phyloP scores from a whole-genome alignment of 305 asterid genomes.

The Solanum chacoense region DNA sequence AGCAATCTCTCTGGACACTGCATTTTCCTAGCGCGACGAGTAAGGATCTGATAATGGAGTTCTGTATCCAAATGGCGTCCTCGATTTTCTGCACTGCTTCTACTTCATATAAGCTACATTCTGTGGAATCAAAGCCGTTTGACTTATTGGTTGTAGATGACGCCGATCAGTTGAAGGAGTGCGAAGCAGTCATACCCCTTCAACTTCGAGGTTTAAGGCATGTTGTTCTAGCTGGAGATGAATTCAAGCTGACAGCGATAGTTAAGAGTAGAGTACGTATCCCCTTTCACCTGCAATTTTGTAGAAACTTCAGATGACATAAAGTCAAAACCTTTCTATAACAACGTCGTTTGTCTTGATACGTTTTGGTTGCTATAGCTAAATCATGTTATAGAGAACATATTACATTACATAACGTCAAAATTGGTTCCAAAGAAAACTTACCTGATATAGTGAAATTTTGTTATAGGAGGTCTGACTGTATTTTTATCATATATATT shows the following conservation, averaged over 20 bases:
- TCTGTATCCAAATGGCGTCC: slow-evolving; percentile 39
- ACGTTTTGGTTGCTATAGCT: neutral
- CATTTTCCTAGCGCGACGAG: slow-evolving; percentile 18
- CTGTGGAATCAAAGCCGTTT: slow-evolving; percentile 22
- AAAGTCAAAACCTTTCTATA: neutral
- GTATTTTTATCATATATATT: neutral
- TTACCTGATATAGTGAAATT: neutral
- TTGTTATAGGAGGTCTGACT: neutral
- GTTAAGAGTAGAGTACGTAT: slow-evolving; percentile 45
- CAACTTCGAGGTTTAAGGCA: slow-evolving; percentile 38
- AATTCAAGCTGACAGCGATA: slow-evolving; percentile 37
- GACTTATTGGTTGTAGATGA: slow-evolving; percentile 50
- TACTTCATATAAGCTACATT: slow-evolving; percentile 36
- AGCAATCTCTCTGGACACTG: slow-evolving; percentile 11
- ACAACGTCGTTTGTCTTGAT: neutral
- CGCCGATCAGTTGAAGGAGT: slow-evolving; percentile 59
- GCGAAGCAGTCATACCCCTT: slow-evolving; percentile 48
- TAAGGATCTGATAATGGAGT: slow-evolving; percentile 5
- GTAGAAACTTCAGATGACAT: neutral
- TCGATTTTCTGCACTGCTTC: slow-evolving; percentile 54
- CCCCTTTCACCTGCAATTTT: neutral
- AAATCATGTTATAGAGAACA: neutral
- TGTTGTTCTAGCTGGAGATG: slow-evolving; percentile 58
- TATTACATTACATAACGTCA: neutral
- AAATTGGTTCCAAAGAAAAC: neutral